Evolutionary conservation across 2,329 filamentous ascomycete genomes (phyloP).

Genomic region (Chrysoporthe austroafricana): DNA sequence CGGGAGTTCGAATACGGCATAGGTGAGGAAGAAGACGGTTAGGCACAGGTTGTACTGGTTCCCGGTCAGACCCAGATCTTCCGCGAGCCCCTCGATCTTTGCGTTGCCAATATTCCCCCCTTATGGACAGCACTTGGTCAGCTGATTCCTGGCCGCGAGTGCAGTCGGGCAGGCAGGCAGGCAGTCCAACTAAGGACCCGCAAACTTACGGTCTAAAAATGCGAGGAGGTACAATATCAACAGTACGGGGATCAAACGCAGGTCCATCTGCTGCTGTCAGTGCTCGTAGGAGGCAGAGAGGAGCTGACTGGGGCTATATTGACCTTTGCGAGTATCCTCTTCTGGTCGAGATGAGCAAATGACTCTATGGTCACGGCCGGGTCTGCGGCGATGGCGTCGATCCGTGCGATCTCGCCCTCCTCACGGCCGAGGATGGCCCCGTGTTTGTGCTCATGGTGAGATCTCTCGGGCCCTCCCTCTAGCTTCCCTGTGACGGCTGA

Average conservation of each 20-base stretch:
- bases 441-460: not conserved
- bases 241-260: conserved; percentile 64
- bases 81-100: conserved; percentile 62
- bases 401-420: conserved; percentile 25
- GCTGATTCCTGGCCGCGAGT: not conserved
- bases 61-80: conserved; percentile 59
- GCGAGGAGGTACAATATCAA: conserved; percentile 69
- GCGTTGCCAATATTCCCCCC: conserved; percentile 67
- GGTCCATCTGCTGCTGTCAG: conserved; percentile 54
- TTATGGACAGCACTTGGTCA: not conserved
- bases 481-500: not conserved
- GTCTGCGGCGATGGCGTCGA: conserved; percentile 27
- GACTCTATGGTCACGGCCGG: conserved; percentile 28
- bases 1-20: conserved; percentile 75
- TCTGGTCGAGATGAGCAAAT: conserved; percentile 55
- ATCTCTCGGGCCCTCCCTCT: not conserved
- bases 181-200: too few species aligned
- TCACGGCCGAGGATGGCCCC: not conserved
- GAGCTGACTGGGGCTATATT: not conserved
- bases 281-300: not conserved
- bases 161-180: not conserved
- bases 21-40: conserved; percentile 79
- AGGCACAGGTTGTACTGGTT: conserved; percentile 74
- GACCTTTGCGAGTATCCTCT: conserved; percentile 49
- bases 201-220: conserved; percentile 61